These are phyloP conservation scores for Backusella parvicylindrica DNA, from an alignment of 192 early-diverging fungal species.

Conservation along the genomic window DNA sequence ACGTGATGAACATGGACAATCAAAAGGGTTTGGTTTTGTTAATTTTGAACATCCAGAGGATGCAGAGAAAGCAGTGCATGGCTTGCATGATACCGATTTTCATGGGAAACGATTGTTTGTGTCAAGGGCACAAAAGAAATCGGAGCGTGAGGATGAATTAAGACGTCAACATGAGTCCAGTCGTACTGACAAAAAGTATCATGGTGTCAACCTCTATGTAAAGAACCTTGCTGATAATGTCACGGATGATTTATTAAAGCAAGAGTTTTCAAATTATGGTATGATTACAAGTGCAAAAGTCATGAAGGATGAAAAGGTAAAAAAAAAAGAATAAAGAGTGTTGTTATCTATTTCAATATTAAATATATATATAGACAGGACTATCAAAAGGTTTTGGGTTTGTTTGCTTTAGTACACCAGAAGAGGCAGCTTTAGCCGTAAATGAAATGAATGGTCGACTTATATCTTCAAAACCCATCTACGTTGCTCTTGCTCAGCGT, in stretches of 20 bases:
- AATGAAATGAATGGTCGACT: slow-evolving; percentile 88
- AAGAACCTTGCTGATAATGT: slow-evolving; percentile 89
- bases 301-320: slow-evolving; percentile 86
- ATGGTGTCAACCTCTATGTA: slow-evolving; percentile 90
- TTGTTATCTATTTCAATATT: too few relatives aligned
- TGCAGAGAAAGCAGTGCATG: slow-evolving; percentile 72
- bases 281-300: slow-evolving; percentile 87
- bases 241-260: slow-evolving; percentile 79
- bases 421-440: slow-evolving; percentile 88
- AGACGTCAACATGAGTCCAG: slow-evolving; percentile 80
- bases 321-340: neutral
- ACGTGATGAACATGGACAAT: slow-evolving; percentile 69
- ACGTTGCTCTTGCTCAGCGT: slow-evolving; percentile 87
- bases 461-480: slow-evolving; percentile 77
- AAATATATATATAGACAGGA: slow-evolving; percentile 14
- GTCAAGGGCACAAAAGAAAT: slow-evolving; percentile 88
- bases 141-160: slow-evolving; percentile 87
- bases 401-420: slow-evolving; percentile 87
- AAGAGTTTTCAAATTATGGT: slow-evolving; percentile 86
- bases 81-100: slow-evolving; percentile 80
- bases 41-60: slow-evolving; percentile 80
- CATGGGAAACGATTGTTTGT: slow-evolving; percentile 82
- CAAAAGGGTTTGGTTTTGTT: slow-evolving; percentile 86
- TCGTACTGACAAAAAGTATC: slow-evolving; percentile 83
- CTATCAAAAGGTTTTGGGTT: slow-evolving; percentile 90